Evolutionary conservation across 2,329 filamentous ascomycete species (phyloP).

Genomic region (Pestalotiopsis sp.): DNA sequence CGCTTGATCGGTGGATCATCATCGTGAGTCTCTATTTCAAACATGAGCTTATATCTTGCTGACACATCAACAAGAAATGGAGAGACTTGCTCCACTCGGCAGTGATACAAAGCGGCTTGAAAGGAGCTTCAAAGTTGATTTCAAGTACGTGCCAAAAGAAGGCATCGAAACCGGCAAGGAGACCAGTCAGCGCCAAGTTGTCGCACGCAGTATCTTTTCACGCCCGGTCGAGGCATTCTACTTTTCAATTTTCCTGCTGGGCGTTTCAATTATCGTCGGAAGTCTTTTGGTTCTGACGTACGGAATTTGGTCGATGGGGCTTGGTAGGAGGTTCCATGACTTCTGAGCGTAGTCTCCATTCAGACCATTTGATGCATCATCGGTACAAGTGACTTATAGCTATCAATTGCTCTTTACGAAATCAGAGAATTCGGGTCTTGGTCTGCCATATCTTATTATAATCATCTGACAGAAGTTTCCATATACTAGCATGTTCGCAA

Average conservation of each 20-base stretch:
- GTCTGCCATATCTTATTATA: too few species aligned
- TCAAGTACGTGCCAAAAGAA: slow-evolving; percentile 33
- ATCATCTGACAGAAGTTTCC: too few species aligned
- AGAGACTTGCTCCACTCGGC: slow-evolving; percentile 27
- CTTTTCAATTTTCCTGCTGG: slow-evolving; percentile 25
- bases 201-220: slow-evolving; percentile 18
- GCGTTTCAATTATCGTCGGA: neutral
- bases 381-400: too few species aligned
- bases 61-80: slow-evolving; percentile 12
- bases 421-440: too few species aligned
- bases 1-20: slow-evolving; percentile 27
- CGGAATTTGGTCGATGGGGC: neutral
- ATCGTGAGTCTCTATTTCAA: slow-evolving; percentile 19
- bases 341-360: too few species aligned
- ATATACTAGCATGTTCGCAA: too few species aligned
- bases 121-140: slow-evolving; percentile 31
- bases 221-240: slow-evolving; percentile 30
- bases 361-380: too few species aligned
- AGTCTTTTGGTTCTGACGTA: neutral
- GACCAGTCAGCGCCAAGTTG: slow-evolving; percentile 18
- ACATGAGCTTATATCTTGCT: too few species aligned
- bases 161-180: slow-evolving; percentile 25
- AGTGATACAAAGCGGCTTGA: slow-evolving; percentile 32
- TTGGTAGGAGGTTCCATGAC: too few species aligned
- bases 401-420: too few species aligned